phyloP scores from a whole-genome alignment of 2,329 filamentous ascomycete genomes.

The Chaetomium sp. region DNA sequence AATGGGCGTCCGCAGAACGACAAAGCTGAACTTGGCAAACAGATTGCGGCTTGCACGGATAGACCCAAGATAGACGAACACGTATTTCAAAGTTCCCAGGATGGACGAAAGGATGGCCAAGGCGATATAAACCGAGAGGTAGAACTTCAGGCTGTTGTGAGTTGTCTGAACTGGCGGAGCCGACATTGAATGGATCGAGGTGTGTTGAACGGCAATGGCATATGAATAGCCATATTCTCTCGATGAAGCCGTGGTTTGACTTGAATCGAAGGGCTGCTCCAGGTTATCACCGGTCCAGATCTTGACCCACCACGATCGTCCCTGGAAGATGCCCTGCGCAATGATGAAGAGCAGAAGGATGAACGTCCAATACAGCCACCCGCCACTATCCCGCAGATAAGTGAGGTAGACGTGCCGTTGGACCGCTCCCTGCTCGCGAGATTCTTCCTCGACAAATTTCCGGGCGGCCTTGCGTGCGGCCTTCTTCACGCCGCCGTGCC shows the following conservation, averaged over 20 bases:
- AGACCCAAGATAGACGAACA: slow-evolving; percentile 57
- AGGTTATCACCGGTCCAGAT: slow-evolving; percentile 52
- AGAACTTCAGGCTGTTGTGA: slow-evolving; percentile 48
- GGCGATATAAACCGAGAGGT: slow-evolving; percentile 60
- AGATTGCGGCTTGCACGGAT: slow-evolving; percentile 62
- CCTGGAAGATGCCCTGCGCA: slow-evolving; percentile 49
- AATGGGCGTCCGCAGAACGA: slow-evolving; percentile 65
- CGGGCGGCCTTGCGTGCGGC: slow-evolving; percentile 37
- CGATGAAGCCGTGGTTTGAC: slow-evolving; percentile 23
- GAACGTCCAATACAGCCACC: slow-evolving; percentile 52
- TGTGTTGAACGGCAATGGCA: slow-evolving; percentile 41
- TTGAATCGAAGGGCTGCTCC: slow-evolving; percentile 18
- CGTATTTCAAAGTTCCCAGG: slow-evolving; percentile 56
- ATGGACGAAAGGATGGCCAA: slow-evolving; percentile 52
- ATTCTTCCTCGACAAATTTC: slow-evolving; percentile 72
- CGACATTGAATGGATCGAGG: slow-evolving; percentile 34
- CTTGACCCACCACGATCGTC: slow-evolving; percentile 58
- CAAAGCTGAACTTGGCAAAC: slow-evolving; percentile 60
- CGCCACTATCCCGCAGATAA: slow-evolving; percentile 63
- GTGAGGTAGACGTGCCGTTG: slow-evolving; percentile 59
- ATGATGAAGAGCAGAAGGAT: slow-evolving; percentile 48
- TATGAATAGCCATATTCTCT: slow-evolving; percentile 37
- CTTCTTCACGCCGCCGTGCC: slow-evolving; percentile 30
- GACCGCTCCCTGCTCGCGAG: slow-evolving; percentile 63
- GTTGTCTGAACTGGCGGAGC: slow-evolving; percentile 23